Base-by-base conservation (phyloP, 2,329 filamentous ascomycete species). In the Cordyceps fumosorosea region DNA sequence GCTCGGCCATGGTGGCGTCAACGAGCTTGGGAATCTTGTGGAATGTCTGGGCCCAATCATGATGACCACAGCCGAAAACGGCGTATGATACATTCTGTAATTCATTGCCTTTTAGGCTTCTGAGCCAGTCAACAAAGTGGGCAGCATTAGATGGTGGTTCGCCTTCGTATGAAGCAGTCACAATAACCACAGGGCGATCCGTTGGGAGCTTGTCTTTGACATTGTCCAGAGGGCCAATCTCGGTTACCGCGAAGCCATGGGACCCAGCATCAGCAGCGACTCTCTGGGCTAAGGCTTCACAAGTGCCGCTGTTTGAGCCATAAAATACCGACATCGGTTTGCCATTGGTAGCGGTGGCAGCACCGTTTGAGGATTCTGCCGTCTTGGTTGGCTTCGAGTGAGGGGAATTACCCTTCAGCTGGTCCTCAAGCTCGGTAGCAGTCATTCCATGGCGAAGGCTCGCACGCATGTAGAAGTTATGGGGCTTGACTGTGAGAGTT, bases 251-350 rank as follows among this genome's bases (percentile, higher is more conserved):
- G 71, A 86, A 91, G 0, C 89, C 89, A 66, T 84, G 84, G 3
- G 72, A 71, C 2, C 76, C 67, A 0, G 87, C 87, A 67, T 85
- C 81, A 10, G 80, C 77, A 0, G 85, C 86, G 12, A 91, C 71
- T 32, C 82, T 78, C 65, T 87, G 81, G 1, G 89, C 85, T 52
- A 91, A 79, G 1, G 85, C 79, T 71, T 91, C 87, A 70, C 89
- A 92, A 1, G 89, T 92, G 0, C 89, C 89, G 2, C 84, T 86
- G 69, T 91, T 90, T 20, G 86, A 89, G 2, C 89, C 89, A 68
- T 89, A 92, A 50, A 87, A 82, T 22, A 93, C 81, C n/a, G 82
- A 82, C 65, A 93, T 72, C 0, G 79, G 80, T 63, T 77, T 77
- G 24, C 73, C 74, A 14, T 67, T 63, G 58, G 52, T 40, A 16